phyloP scores from a whole-genome alignment of 2,329 filamentous ascomycete genomes.

The Aspergillus sp. region DNA sequence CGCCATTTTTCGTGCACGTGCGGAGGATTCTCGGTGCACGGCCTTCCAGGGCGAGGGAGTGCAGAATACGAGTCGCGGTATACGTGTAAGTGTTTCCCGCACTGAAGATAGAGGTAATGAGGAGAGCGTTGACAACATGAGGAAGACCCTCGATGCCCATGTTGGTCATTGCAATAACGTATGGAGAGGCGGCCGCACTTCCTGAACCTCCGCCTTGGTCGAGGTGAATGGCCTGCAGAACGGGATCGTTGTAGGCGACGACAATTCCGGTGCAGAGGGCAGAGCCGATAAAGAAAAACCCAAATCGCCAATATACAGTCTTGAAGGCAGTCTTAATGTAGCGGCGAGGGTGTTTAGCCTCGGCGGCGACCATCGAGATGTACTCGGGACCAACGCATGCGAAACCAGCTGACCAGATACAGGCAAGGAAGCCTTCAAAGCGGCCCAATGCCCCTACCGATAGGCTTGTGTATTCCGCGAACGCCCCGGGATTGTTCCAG shows the following conservation, averaged over 20 bases:
- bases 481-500: slow-evolving; percentile 37
- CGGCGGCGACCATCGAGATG: slow-evolving; percentile 59
- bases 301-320: slow-evolving; percentile 71
- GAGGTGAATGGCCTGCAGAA: slow-evolving; percentile 20
- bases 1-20: slow-evolving; percentile 60
- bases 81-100: slow-evolving; percentile 59
- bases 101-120: slow-evolving; percentile 56
- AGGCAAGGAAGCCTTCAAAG: slow-evolving; percentile 56
- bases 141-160: slow-evolving; percentile 55
- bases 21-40: slow-evolving; percentile 56
- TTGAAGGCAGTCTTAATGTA: slow-evolving; percentile 71
- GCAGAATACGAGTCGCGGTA: slow-evolving; percentile 53
- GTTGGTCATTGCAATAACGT: slow-evolving; percentile 63
- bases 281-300: slow-evolving; percentile 70
- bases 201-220: slow-evolving; percentile 32
- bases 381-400: slow-evolving; percentile 64
- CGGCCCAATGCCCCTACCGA: slow-evolving; percentile 61
- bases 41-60: slow-evolving; percentile 55
- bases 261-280: slow-evolving; percentile 67
- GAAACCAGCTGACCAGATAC: slow-evolving; percentile 67
- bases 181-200: slow-evolving; percentile 58
- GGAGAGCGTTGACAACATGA: slow-evolving; percentile 58
- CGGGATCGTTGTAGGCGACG: slow-evolving; percentile 62
- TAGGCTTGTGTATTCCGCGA: slow-evolving; percentile 48
- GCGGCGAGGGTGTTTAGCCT: slow-evolving; percentile 64